Base-by-base conservation (phyloP, 306 rosid species). In the Trifolium fragiferum region DNA sequence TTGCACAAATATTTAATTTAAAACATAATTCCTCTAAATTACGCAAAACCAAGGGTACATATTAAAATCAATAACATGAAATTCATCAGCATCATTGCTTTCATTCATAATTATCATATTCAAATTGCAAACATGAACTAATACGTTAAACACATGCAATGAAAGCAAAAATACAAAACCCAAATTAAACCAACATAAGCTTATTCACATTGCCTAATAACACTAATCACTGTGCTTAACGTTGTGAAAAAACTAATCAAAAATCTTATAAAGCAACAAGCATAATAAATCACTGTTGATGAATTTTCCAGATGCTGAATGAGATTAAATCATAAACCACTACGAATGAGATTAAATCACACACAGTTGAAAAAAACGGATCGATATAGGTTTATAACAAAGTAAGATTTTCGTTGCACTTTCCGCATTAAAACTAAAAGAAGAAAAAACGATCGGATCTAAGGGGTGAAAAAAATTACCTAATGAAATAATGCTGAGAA, bases 401-500 rank as follows among this genome's bases (percentile, higher is more conserved):
- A 60, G 3, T 60, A 33, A 81, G 90, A 86, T 87, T 88, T 88
- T 77, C 21, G 6, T 68, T 16, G 18, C 84, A 80, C 80, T 72
- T 13, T 60, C 5, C n/a, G 2, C 46, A 63, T 41, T 32, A 13
- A 18, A 69, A 55, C 27, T 19, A 1, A 2, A 21, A 27, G 75
- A 25, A 35, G 0, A 5, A 38, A 75, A 44, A 9, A 20, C 3
- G 37, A 38, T 20, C 82, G 85, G 92, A 93, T 91, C 89, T 82
- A 77, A 68, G 32, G 25, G 18, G 30, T 2, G 12, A 53, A 53
- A 53, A 53, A 41, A 60, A 73, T 81, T 66, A 91, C 98, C 98
- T n/a, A 89, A 77, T 4, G 81, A 70, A 18, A 93, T 73, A 66
- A 93, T 88, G n/a, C 91, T 93, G 0, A 91, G 78, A 13, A 89